Evolutionary conservation across 1,139 yeast genomes (phyloP).

Genomic region (Kazachstania sp.): DNA sequence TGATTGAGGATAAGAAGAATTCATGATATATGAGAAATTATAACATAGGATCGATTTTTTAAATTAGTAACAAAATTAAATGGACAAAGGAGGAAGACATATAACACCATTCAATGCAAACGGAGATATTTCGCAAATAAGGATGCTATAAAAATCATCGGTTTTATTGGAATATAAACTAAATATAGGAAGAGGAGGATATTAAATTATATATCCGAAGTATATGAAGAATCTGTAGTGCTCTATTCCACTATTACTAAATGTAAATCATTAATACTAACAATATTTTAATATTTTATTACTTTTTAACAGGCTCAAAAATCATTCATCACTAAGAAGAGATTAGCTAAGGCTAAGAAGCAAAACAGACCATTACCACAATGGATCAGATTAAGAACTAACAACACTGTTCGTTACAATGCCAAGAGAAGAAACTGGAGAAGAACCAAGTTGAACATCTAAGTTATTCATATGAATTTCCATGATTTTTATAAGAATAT

Average conservation of each 20-base stretch:
- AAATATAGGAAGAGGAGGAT: too few relatives aligned
- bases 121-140: too few relatives aligned
- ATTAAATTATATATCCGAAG: too few relatives aligned
- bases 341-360: constrained; percentile 98
- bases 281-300: not conserved
- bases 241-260: not conserved
- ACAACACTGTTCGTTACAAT: constrained; percentile 97
- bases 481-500: constrained; percentile 3
- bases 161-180: too few relatives aligned
- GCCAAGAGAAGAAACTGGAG: constrained; percentile 99
- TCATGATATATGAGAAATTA: too few relatives aligned
- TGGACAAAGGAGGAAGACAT: too few relatives aligned
- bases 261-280: not conserved
- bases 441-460: constrained; percentile 98
- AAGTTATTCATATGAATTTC: constrained; percentile 34
- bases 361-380: constrained; percentile 99
- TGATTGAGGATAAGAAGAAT: too few relatives aligned
- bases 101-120: too few relatives aligned
- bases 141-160: too few relatives aligned
- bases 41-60: too few relatives aligned
- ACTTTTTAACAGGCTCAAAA: constrained; percentile 65
- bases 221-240: too few relatives aligned
- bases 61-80: too few relatives aligned
- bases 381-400: constrained; percentile 99
- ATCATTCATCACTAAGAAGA: constrained; percentile 96